phyloP scores from a whole-genome alignment of 495 filamentous ascomycete species.

The Podospora pseudocomata region DNA sequence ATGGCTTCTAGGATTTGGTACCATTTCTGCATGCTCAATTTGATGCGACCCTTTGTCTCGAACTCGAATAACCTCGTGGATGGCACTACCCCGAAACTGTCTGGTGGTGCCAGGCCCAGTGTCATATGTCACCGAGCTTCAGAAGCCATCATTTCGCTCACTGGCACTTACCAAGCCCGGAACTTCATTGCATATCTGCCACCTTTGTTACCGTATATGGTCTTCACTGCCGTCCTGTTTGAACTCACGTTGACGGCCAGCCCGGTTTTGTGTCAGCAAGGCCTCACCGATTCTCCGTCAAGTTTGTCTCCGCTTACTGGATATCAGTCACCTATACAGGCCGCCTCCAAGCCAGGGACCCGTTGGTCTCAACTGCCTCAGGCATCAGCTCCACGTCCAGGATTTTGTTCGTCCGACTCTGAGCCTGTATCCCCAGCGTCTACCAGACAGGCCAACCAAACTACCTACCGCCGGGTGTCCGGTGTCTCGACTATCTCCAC shows the following conservation, averaged over 20 bases:
- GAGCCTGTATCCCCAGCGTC: constrained; percentile 17
- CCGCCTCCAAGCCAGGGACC: neutral
- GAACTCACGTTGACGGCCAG: constrained; percentile 19
- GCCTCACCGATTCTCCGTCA: constrained; percentile 8
- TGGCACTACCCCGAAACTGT: constrained; percentile 15
- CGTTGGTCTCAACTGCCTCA: neutral
- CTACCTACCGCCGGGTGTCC: constrained; percentile 12
- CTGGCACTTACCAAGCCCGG: constrained; percentile 26
- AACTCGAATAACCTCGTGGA: constrained; percentile 20
- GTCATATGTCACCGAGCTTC: constrained; percentile 25
- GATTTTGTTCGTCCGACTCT: neutral
- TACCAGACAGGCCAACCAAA: constrained; percentile 10
- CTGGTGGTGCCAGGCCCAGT: constrained; percentile 12
- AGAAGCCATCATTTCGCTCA: constrained; percentile 28
- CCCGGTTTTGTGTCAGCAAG: neutral
- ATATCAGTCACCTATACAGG: neutral
- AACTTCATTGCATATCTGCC: constrained; percentile 21
- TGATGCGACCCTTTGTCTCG: constrained; percentile 26
- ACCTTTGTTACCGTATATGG: constrained; percentile 25
- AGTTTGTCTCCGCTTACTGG: constrained; percentile 1
- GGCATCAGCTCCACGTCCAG: neutral
- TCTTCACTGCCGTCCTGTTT: constrained; percentile 25
- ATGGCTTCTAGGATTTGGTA: constrained; percentile 26
- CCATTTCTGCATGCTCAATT: constrained; percentile 28
- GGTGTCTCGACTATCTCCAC: constrained; percentile 11